Base-by-base conservation (phyloP, 768 basidiomycete species). In the Imleria badia region DNA sequence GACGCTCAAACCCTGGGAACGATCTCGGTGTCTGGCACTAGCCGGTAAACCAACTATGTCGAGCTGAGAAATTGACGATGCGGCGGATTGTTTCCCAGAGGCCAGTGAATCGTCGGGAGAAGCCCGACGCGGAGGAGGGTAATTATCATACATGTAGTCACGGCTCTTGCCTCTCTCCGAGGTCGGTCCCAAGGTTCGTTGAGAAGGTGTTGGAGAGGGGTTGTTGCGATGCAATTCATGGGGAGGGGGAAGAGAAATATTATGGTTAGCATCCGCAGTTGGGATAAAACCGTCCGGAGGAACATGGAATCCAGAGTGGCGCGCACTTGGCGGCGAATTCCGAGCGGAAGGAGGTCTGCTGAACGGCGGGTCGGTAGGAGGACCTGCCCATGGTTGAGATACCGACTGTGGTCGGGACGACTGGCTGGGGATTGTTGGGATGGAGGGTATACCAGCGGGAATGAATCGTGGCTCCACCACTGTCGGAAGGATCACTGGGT, bases 201-300 rank as follows among this genome's bases (percentile, higher is more conserved):
- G 66, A 40, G 66, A 72, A 10, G 61, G 66, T 5, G 66, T 59
- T 8, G 69, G 65, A 26, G 71, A 72, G 19, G 69, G 56, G 26
- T 68, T 55, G 36, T 5, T 52, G 34, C 65, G 66, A 17, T 69
- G 72, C 19, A 82, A 55, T 53, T 76, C 81, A 51, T 82, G 78
- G 1, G 82, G 82, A 19, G 81, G 76, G 6, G 80, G 81, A n/a
- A 83, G 68, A 6, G 66, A 55, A 17, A 81, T 80, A 19, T 70
- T 64, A 11, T 71, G 70, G 52, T 76, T 70, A 0, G 70, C 53
- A 14, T 71, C 76, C 35, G 55, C 76, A 43, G n/a, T 72, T 0
- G 82, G 81, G 50, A 83, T 80, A 52, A 71, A 82, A 6, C 71
- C 73, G n/a, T 83, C 81, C 0, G 78, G 80, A 8, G 74, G 80